Conservation (phyloP, 1,284 basidiomycete species). For the Trametes pubescens region DNA sequence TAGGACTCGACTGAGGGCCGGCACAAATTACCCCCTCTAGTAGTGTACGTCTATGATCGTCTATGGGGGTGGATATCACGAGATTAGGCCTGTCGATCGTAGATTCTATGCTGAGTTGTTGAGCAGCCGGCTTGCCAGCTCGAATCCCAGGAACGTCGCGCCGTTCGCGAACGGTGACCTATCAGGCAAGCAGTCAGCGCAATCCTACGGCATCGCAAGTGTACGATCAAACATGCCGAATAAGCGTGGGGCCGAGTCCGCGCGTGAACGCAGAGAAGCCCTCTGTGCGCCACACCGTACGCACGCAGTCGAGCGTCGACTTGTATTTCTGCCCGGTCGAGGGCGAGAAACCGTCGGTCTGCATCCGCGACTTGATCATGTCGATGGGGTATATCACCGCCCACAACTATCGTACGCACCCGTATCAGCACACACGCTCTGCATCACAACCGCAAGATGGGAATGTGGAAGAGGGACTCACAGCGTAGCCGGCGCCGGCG, state of each 20-base stretch:
- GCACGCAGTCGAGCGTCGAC: conserved; percentile 84
- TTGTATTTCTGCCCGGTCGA: conserved; percentile 82
- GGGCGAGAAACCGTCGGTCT: conserved; percentile 88
- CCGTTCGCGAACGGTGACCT: conserved; percentile 93
- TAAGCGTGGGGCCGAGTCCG: conserved; percentile 90
- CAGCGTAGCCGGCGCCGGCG: conserved; percentile 85
- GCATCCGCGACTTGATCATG: conserved; percentile 95
- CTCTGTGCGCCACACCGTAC: conserved; percentile 83
- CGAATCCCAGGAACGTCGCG: conserved; percentile 92
- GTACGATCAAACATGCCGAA: conserved; percentile 64
- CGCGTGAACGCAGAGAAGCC: conserved; percentile 89
- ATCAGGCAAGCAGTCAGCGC: conserved; percentile 23
- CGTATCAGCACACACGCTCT: neutral
- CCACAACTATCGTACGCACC: conserved; percentile 65
- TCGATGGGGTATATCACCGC: conserved; percentile 91
- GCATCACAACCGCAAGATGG: neutral
- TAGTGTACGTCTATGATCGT: conserved; percentile 18
- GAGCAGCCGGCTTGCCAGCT: conserved; percentile 80
- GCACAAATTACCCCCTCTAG: neutral
- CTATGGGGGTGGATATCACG: conserved; percentile 2
- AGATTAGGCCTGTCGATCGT: neutral
- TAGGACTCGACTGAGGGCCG: neutral
- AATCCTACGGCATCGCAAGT: conserved; percentile 24
- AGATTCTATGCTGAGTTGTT: conserved; percentile 44
- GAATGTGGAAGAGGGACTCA: too few relatives aligned